Conservation (phyloP, 768 basidiomycete genomes). For the Phlegmacium glaucopus region DNA sequence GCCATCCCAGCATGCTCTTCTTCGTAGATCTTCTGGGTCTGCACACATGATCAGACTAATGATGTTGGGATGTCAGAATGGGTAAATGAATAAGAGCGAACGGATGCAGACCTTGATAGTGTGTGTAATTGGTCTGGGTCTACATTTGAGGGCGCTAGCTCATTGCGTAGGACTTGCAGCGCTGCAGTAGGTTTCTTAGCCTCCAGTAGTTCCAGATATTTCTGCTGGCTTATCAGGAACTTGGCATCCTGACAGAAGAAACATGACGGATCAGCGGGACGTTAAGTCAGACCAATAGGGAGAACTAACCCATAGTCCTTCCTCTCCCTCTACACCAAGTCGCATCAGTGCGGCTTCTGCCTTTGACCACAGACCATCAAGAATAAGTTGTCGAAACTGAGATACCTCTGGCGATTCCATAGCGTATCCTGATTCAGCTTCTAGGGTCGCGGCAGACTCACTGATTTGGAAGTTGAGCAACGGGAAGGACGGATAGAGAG, state of each 20-base stretch:
- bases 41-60: slow-evolving; percentile 89
- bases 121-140: slow-evolving; percentile 82
- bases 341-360: slow-evolving; percentile 68
- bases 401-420: slow-evolving; percentile 77
- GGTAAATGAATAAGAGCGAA: slow-evolving; percentile 8
- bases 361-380: slow-evolving; percentile 77
- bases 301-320: slow-evolving; percentile 62
- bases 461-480: slow-evolving; percentile 36
- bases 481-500: not conserved
- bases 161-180: slow-evolving; percentile 80
- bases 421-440: slow-evolving; percentile 89
- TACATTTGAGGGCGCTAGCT: slow-evolving; percentile 78
- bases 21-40: slow-evolving; percentile 76
- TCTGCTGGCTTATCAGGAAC: slow-evolving; percentile 91
- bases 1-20: slow-evolving; percentile 87
- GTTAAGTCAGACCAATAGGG: not conserved
- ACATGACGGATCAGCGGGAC: slow-evolving; percentile 4
- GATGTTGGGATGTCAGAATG: slow-evolving; percentile 9
- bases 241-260: slow-evolving; percentile 58
- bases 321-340: slow-evolving; percentile 66
- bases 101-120: slow-evolving; percentile 68
- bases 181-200: slow-evolving; percentile 76
- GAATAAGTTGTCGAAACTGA: slow-evolving; percentile 75
- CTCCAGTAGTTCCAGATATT: slow-evolving; percentile 92
- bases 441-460: slow-evolving; percentile 83